Base-by-base conservation (phyloP, 345 rosid genomes). In the Hypericum perforatum region DNA sequence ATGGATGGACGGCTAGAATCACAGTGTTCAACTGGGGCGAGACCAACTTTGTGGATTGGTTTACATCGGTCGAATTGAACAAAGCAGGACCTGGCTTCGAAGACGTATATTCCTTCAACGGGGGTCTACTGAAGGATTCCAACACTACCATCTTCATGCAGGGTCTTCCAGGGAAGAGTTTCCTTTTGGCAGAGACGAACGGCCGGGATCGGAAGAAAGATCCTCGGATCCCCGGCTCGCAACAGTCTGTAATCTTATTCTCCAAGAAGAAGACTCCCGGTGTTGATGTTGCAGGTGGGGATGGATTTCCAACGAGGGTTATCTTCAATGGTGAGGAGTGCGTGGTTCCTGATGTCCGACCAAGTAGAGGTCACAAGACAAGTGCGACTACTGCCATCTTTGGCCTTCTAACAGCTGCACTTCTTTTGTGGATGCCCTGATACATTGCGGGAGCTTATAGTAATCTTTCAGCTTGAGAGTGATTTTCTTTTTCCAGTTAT, bases 271-370 rank as follows among this genome's bases (percentile, higher is more conserved):
- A 11, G 2, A 75, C 66, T 2, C 72, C 78, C 5, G 45, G 43
- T 7, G 49, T 78, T 47, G 38, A 70, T 14, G 57, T 63, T 43
- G 62, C 65, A 8, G 37, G n/a, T 0, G 67, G 71, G 5, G 80
- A 75, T 48, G 78, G 78, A 6, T 75, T 78, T 48, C 84, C 84
- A 2, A 58, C 75, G 5, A 70, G 59, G 54, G 63, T 75, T 7
- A 2, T 68, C 41, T 73, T 78, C 65, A 73, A 75, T 45, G 78
- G 84, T 0, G 75, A 68, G 58, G 76, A 78, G 36, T 78, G 84
- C 12, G 54, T 74, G 0, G 57, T 78, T 40, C 78, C 80, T 3
- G 39, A 43, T 3, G 36, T 41, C 12, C 51, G 51, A 40, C 78
- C 80, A 1, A 46, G 41, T 11, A 6, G 39, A 0, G 55, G 55